Base-by-base conservation (phyloP, 208 protist species). In the Acanthamoeba sp. region DNA sequence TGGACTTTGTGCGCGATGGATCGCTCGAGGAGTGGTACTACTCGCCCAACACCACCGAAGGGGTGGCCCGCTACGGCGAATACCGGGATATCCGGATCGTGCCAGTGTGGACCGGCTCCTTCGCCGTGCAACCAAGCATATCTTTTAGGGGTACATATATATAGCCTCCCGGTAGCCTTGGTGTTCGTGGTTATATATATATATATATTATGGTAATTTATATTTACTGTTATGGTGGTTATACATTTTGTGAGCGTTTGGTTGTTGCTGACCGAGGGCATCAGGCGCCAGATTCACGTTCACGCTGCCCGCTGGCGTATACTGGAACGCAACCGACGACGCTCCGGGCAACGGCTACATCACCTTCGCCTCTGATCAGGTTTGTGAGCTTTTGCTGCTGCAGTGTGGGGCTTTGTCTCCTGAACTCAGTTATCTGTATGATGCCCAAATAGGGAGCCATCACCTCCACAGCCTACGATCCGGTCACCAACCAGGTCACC, bases 1-100 rank as follows among this genome's bases (percentile, higher is more conserved):
- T 91, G 84, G 50, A 85, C 12, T 91, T 91, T 24, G 69, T 91
- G 80, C 36, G 90, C n/a, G n/a, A n/a, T n/a, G n/a, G n/a, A n/a
- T 42, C 22, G 6, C 52, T 7, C 55, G 62, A 69, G n/a, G 62
- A 69, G 62, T 92, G 87, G 87, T 92, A 92, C 87, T 92, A 92
- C 50, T 48, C 40, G 0, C 87, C 87, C 27, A 38, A 20, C 0
- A 18, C 87, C 87, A 3, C 48, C n/a, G 84, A 94, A 24, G 52
- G 89, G 16, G 80, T 32, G 52, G 3, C 34, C 59, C 29, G 29
- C 50, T 94, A 59, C 40, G 69, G 52, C 32, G 40, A 73, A 7
- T 94, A 94, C 85, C 85, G 32, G 4, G 76, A 94, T n/a, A 14
- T 84, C 4, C 55, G 40, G 27, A 76, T 84, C 42, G 87, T 71